These are phyloP conservation scores for Leptographium radiaticola DNA, from an alignment of 2,329 filamentous ascomycete genomes.

Conservation along the genomic window DNA sequence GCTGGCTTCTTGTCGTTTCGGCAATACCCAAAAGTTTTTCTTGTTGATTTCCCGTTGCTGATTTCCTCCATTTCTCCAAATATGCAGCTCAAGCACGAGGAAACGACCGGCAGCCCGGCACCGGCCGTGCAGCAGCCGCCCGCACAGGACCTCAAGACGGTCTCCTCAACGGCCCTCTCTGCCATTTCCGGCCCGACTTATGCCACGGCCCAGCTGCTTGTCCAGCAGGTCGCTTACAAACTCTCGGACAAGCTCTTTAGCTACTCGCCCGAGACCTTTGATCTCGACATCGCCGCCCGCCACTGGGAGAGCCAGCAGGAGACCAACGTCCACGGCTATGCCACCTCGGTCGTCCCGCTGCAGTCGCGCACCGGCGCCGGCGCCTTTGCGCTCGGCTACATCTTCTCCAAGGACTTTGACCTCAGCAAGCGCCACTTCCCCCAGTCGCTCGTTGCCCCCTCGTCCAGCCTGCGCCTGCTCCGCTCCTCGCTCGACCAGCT, in stretches of 20 bases:
- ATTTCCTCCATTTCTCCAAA: background rate
- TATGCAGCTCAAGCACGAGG: slow-evolving; percentile 14
- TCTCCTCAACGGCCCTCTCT: slow-evolving; percentile 36
- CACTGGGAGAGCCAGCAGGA: slow-evolving; percentile 59
- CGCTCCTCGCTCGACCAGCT: slow-evolving; percentile 83
- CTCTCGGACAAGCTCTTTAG: slow-evolving; percentile 96
- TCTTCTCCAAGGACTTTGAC: slow-evolving; percentile 96
- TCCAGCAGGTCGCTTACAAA: slow-evolving; percentile 91
- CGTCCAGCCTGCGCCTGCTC: slow-evolving; percentile 67
- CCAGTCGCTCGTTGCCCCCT: slow-evolving; percentile 79
- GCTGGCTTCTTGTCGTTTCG: slow-evolving; percentile 1
- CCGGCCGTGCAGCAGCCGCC: slow-evolving; percentile 1
- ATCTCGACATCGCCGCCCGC: slow-evolving; percentile 72
- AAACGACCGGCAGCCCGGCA: slow-evolving; percentile 12
- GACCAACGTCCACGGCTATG: slow-evolving; percentile 69
- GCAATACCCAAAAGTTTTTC: background rate
- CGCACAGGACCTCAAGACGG: slow-evolving; percentile 19
- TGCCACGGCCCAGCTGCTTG: slow-evolving; percentile 79
- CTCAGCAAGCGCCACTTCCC: slow-evolving; percentile 81
- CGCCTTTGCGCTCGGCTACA: slow-evolving; percentile 84
- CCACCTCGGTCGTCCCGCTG: slow-evolving; percentile 64
- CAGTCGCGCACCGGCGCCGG: slow-evolving; percentile 85
- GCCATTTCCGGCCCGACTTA: slow-evolving; percentile 80
- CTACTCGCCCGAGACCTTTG: slow-evolving; percentile 88
- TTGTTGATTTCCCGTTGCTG: background rate